These are phyloP conservation scores for Lophiostoma macrostomum DNA, from an alignment of 495 filamentous ascomycete genomes.

Conservation along the genomic window DNA sequence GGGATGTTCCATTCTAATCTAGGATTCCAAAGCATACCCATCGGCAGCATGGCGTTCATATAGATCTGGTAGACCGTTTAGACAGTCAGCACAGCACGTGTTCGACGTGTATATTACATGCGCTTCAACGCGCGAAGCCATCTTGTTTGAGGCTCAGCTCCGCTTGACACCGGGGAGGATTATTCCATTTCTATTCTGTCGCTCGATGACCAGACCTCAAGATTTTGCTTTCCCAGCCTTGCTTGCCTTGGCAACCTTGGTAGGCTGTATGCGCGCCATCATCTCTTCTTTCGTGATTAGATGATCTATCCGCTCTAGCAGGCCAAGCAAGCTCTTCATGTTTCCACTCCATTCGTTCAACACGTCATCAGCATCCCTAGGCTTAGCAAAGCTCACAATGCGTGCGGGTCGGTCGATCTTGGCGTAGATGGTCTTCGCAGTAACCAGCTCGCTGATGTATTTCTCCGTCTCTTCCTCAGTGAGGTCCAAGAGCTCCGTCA, in stretches of 20 bases:
- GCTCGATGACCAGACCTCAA: neutral
- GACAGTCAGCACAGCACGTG: constrained; percentile 1
- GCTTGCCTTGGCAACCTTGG: constrained; percentile 52
- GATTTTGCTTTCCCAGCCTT: constrained; percentile 32
- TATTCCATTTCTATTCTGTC: neutral
- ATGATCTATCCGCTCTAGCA: constrained; percentile 93
- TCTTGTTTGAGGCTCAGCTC: constrained; percentile 15
- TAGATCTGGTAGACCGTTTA: constrained; percentile 7
- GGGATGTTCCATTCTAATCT: constrained; percentile 47
- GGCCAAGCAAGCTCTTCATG: constrained; percentile 93
- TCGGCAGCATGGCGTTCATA: constrained; percentile 17
- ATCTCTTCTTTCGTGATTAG: constrained; percentile 99
- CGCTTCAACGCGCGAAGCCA: constrained; percentile 26
- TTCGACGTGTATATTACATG: constrained; percentile 34
- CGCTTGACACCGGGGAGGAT: too few species aligned
- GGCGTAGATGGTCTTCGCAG: constrained; percentile 92
- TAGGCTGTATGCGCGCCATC: constrained; percentile 93
- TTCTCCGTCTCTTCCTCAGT: constrained; percentile 94
- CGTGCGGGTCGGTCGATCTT: constrained; percentile 94
- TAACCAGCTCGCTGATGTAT: constrained; percentile 93
- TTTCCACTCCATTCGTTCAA: constrained; percentile 98
- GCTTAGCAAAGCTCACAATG: constrained; percentile 89
- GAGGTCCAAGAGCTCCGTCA: constrained; percentile 86
- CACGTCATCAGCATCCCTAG: constrained; percentile 92
- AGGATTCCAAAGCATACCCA: neutral